Evolutionary conservation across 176 grass and related monocot species (phyloP), one percentile per base, ranked within the genome.

Genomic region (Eragrostis curvula): DNA sequence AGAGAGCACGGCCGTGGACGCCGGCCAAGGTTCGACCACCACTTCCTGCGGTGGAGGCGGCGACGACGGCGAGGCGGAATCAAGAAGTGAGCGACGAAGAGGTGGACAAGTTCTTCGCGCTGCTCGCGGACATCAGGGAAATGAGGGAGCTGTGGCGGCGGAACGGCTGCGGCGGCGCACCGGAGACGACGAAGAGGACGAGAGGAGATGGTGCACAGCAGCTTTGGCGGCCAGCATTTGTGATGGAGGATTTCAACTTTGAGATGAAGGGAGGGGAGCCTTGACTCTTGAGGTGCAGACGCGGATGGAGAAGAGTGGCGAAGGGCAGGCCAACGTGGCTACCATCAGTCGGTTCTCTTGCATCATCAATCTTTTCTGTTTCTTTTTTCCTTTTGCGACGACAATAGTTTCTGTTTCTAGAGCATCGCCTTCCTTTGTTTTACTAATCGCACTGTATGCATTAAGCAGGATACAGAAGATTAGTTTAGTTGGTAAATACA

Each of bases 91-190:
- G 27, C 24, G 70, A 72, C 16, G 70, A 72, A 51, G 70, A 72
- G 8, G 70, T 72, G 8, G 70, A 52, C 5, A 72, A 16, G 25
- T 72, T 72, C 70, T 72, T 51, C 47, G 46, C 15, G 27, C 70
- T 72, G 8, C 47, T 72, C 24, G 27, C 1, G 1, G 46, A 72
- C 25, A 8, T 72, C 47, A 72, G 70, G 47, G 70, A 32, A 25
- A 72, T 72, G 70, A 50, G 47, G 70, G 70, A 51, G 70, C 70
- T 72, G 25, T 32, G 70, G 46, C 14, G 25, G 46, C n/a, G 43
- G 23, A 70, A 70, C 43, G 70, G 70, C 25, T 15, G 16, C 30
- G 6, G 16, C 30, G 6, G 12, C 13, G 23, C 12, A 11, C 11
- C 8, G 29, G 27, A 36, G 32, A 36, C 25, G 25, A 20, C 8